phyloP scores from a whole-genome alignment of 116 monocot genomes.

The Phalaenopsis hybrid region DNA sequence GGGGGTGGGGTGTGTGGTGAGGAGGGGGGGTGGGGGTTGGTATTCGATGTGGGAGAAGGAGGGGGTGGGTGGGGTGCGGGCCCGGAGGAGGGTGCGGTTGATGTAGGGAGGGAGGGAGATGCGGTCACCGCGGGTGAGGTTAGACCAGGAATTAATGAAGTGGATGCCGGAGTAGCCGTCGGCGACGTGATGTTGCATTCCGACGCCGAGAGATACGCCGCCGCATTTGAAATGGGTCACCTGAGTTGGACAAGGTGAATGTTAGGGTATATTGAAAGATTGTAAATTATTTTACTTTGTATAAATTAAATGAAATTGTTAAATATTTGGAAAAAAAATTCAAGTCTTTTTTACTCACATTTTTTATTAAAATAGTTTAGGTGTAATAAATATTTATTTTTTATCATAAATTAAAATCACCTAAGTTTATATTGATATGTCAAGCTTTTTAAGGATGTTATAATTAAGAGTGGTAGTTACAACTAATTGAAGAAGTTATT shows the following conservation, averaged over 20 bases:
- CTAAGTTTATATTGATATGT: too few species aligned
- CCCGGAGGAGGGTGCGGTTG: conserved; percentile 74
- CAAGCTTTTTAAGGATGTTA: too few species aligned
- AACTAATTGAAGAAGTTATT: too few species aligned
- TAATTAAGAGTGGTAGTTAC: too few species aligned
- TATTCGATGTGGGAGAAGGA: conserved; percentile 83
- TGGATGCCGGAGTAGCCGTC: conserved; percentile 92
- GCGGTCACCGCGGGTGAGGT: conserved; percentile 59
- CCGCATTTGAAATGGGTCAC: conserved; percentile 93
- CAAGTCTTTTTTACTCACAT: too few species aligned
- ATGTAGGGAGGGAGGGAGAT: conserved; percentile 65
- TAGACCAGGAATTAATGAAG: conserved; percentile 98
- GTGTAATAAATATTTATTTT: too few species aligned
- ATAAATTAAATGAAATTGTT: too few species aligned
- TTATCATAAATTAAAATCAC: too few species aligned
- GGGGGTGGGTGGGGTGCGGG: conserved; percentile 62
- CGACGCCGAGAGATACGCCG: conserved; percentile 79
- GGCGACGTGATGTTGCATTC: conserved; percentile 94
- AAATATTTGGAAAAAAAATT: too few species aligned
- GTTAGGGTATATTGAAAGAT: too few species aligned
- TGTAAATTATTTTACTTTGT: too few species aligned
- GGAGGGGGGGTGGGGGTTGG: conserved; percentile 62
- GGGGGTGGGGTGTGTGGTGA: neutral
- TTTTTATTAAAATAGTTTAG: too few species aligned
- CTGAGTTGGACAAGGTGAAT: conserved; percentile 17